Percentiles rank a stretch among this genome's conserved stretches.
These are phyloP conservation scores for Pelargonium exstipulatum DNA, from an alignment of 441 rosid genomes.

Conservation along the genomic window DNA sequence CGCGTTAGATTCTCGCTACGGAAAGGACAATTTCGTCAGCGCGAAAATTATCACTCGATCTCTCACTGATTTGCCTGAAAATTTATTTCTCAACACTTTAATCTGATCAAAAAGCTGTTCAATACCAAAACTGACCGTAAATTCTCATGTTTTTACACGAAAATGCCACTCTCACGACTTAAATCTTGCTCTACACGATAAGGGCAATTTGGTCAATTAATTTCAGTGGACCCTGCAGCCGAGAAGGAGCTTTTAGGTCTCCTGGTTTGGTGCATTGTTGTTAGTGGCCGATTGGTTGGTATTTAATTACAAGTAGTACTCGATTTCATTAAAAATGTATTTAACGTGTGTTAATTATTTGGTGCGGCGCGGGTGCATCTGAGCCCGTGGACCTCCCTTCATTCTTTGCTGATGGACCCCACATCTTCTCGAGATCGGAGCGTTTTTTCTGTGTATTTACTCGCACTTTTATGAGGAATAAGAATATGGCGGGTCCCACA, in stretches of 20 bases:
- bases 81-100: too few relatives aligned
- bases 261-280: background rate
- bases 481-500: too few relatives aligned
- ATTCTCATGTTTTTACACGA: constrained; percentile 13
- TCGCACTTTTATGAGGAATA: too few relatives aligned
- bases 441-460: too few relatives aligned
- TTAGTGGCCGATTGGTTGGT: too few relatives aligned
- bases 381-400: background rate
- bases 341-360: constrained; percentile 4
- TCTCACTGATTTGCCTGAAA: background rate
- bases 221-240: too few relatives aligned
- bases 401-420: background rate
- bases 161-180: background rate
- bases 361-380: constrained; percentile 13
- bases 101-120: too few relatives aligned
- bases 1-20: background rate
- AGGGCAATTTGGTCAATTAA: too few relatives aligned
- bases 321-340: too few relatives aligned
- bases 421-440: background rate
- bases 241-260: background rate
- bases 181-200: background rate
- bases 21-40: constrained; percentile 27
- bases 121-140: constrained; percentile 9
- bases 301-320: too few relatives aligned
- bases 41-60: background rate